Conservation (phyloP, 2,329 filamentous ascomycete genomes). For the Tolypocladium guangdongense region DNA sequence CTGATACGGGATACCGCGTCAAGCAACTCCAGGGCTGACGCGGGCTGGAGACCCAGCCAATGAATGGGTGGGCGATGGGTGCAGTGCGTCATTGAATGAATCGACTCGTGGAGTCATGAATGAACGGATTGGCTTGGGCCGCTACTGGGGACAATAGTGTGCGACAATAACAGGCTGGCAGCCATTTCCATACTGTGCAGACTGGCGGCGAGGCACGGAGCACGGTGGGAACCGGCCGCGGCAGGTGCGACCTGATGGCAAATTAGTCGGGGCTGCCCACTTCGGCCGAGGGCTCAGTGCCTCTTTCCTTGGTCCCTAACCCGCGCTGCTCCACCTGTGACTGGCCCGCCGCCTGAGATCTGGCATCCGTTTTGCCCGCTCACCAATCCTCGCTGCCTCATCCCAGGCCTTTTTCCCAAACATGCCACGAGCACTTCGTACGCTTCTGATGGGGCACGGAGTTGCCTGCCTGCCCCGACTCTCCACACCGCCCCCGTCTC, state of each 20-base stretch:
- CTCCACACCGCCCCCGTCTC: background rate
- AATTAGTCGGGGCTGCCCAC: background rate
- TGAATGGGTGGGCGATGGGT: background rate
- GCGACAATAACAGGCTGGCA: background rate
- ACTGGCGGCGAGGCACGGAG: background rate
- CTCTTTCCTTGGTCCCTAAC: background rate
- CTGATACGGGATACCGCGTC: background rate
- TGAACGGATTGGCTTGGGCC: background rate
- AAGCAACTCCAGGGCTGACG: background rate
- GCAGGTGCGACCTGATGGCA: background rate
- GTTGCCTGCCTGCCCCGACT: no score
- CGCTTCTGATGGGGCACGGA: background rate
- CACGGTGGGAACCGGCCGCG: background rate
- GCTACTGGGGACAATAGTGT: slow-evolving; percentile 1
- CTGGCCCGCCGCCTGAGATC: background rate
- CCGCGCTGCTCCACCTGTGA: background rate
- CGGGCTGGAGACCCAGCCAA: background rate
- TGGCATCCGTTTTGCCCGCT: background rate
- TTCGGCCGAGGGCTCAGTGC: background rate
- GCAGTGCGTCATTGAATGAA: background rate
- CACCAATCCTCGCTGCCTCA: no score
- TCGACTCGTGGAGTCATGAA: background rate
- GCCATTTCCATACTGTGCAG: background rate
- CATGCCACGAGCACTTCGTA: no score
- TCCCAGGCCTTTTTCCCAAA: no score